Conservation (phyloP, 2,329 filamentous ascomycete genomes). For the Emmonsiellopsis sp. region DNA sequence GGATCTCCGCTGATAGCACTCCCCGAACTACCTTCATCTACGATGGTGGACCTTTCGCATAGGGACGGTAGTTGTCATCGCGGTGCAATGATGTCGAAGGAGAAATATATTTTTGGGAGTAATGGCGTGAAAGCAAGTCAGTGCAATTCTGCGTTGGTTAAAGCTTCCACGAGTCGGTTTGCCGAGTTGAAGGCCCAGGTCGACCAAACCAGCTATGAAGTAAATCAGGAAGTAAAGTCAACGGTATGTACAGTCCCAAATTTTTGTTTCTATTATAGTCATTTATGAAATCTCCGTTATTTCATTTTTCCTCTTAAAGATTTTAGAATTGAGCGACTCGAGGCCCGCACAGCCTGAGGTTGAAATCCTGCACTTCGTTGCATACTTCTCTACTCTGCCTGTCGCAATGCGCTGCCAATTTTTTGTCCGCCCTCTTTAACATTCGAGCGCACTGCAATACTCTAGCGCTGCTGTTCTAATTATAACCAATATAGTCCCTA, state of each 20-base stretch:
- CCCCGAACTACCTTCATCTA: background rate
- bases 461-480: background rate
- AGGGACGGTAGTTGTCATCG: background rate
- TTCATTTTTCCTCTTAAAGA: background rate
- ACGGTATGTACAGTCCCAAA: background rate
- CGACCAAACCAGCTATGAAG: no score
- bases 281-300: background rate
- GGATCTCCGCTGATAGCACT: background rate
- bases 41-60: background rate
- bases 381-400: background rate
- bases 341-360: background rate
- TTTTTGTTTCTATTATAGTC: background rate
- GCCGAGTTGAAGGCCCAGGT: background rate
- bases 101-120: background rate
- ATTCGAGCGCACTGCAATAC: background rate
- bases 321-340: background rate
- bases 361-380: background rate
- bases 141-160: background rate
- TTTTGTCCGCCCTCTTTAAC: background rate
- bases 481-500: conserved; percentile 6
- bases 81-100: background rate
- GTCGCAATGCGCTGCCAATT: background rate
- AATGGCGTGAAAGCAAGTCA: background rate
- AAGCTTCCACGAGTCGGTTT: background rate
- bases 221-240: background rate